Evolutionary conservation across 805 yeast species (phyloP).

Genomic region (Candida railenensis): DNA sequence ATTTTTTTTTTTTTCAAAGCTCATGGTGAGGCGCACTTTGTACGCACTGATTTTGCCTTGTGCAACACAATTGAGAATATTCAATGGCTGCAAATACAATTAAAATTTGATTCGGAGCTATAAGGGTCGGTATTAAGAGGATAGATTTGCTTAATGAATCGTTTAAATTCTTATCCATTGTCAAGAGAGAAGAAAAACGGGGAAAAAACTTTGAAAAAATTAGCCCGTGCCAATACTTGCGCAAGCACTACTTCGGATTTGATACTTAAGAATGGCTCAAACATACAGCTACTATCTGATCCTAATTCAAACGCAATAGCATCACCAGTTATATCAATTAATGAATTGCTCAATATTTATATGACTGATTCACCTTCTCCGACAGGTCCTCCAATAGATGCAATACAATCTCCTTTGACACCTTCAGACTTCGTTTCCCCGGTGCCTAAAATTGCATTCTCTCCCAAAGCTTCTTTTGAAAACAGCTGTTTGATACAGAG

Average conservation of each 20-base stretch:
- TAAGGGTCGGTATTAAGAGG: too few relatives aligned
- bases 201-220: too few relatives aligned
- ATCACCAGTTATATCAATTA: neutral
- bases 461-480: conserved; percentile 12
- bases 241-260: neutral
- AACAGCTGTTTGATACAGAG: conserved; percentile 12
- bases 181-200: neutral
- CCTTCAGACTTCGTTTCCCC: conserved; percentile 15
- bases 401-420: neutral
- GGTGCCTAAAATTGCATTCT: conserved; percentile 15
- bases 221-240: neutral
- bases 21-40: neutral
- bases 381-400: neutral
- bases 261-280: neutral
- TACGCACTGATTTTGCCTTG: neutral
- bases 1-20: neutral
- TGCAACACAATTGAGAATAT: neutral
- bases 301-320: neutral
- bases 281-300: neutral
- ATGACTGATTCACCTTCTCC: neutral
- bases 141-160: too few relatives aligned
- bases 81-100: neutral
- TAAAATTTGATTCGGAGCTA: too few relatives aligned
- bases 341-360: neutral
- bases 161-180: too few relatives aligned